Evolutionary conservation across 2,329 filamentous ascomycete genomes (phyloP).

Genomic region (Lasiodiplodia sp.): DNA sequence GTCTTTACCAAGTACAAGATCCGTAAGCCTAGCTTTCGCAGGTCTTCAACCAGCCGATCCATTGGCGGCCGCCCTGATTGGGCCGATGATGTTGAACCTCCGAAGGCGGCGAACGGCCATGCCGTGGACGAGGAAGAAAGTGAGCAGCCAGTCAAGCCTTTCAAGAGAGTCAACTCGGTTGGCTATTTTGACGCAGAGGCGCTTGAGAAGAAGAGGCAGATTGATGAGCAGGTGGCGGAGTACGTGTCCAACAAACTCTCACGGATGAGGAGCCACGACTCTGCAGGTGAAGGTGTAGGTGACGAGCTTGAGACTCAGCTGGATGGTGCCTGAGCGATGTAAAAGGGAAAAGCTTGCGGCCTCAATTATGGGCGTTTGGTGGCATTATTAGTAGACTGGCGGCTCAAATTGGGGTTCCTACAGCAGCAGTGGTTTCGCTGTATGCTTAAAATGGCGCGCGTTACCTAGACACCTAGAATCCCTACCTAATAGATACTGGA

Average conservation of each 20-base stretch:
- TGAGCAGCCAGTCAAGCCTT: conserved; percentile 20
- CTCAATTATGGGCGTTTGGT: not conserved
- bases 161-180: conserved; percentile 55
- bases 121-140: conserved; percentile 37
- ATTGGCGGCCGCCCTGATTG: conserved; percentile 86
- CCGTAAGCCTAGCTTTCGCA: conserved; percentile 62
- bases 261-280: conserved; percentile 69
- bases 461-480: conserved; percentile 16
- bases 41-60: conserved; percentile 82
- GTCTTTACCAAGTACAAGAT: conserved; percentile 65
- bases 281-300: conserved; percentile 56
- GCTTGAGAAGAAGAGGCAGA: conserved; percentile 45
- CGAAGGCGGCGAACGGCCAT: conserved; percentile 23
- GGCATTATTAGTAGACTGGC: not conserved
- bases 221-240: conserved; percentile 71
- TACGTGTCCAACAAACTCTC: conserved; percentile 85
- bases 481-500: not conserved
- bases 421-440: conserved; percentile 1
- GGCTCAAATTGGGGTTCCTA: not conserved
- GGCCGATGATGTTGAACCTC: conserved; percentile 46
- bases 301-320: conserved; percentile 70
- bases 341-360: not conserved
- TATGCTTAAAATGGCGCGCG: not conserved
- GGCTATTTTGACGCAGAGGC: conserved; percentile 62
- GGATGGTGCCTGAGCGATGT: conserved; percentile 47